Evolutionary conservation across 2,329 filamentous ascomycete genomes (phyloP), one percentile per base, ranked within the genome.

Genomic region (Laburnicola sp.): DNA sequence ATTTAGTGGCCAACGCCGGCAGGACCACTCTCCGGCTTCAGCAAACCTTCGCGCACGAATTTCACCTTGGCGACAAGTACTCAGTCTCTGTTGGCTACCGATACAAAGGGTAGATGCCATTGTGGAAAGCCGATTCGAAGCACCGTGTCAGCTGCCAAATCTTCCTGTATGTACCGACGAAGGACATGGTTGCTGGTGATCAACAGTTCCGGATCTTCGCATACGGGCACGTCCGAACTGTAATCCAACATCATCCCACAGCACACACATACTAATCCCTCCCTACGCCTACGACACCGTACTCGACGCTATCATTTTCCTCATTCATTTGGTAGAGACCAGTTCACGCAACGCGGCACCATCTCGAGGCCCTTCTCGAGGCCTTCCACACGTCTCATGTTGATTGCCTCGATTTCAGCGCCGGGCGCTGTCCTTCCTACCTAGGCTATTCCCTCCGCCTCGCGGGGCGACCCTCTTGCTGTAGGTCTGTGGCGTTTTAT

Each of bases 181-280:
- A n/a, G n/a, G n/a, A n/a, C n/a, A n/a, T n/a, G n/a, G n/a, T n/a
- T n/a, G n/a, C n/a, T n/a, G n/a, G n/a, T 28, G 27, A 34, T 44
- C 11, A 35, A 25, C 44, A 47, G 25, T n/a, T 8, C 10, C 36
- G 25, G 11, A 11, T 34, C 7, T 30, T 6, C 37, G 28, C 22
- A 9, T 23, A 25, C 45, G 45, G 38, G 21, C 40, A 40, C n/a
- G 23, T 26, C 43, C 37, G 41, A 56, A 50, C 49, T 47, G 46
- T 56, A 56, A 48, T 43, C 22, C 47, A 53, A 56, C 50, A 50
- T 56, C 50, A 53, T 53, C 34, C 35, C 25, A 2, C 35, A 8
- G 4, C n/a, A 38, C 39, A 23, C 40, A n/a, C n/a, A n/a, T n/a
- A n/a, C 32, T 40, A 35, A 26, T 21, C 43, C 9, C 48, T 9